A percentile compares a stretch with the other conserved stretches of the same genome.
These are phyloP conservation scores for Boletus sensibilis DNA, from an alignment of 768 basidiomycete genomes.

Conservation along the genomic window DNA sequence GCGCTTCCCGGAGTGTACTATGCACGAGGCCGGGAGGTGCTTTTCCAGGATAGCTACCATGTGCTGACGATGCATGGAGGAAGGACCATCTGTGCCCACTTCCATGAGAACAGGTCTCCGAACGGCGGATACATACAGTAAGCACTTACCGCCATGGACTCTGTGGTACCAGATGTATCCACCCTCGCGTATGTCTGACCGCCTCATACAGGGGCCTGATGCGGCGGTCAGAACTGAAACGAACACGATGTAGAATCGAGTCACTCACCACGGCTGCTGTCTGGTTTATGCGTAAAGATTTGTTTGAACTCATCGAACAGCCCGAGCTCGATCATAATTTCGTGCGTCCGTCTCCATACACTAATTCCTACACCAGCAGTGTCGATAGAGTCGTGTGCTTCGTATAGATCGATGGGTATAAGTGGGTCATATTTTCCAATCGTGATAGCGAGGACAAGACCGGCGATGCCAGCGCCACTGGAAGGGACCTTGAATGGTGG, in stretches of 20 bases:
- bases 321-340: too few relatives aligned
- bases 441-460: too few relatives aligned
- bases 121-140: not conserved
- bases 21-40: slow-evolving; percentile 21
- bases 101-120: not conserved
- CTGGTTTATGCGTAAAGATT: not conserved
- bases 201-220: slow-evolving; percentile 3
- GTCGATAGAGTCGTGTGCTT: too few relatives aligned
- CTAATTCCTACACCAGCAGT: too few relatives aligned
- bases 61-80: slow-evolving; percentile 22
- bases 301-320: not conserved
- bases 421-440: too few relatives aligned
- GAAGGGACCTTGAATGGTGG: not conserved
- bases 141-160: slow-evolving; percentile 18
- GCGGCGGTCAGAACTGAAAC: not conserved
- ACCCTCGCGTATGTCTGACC: slow-evolving; percentile 32
- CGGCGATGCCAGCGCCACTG: too few relatives aligned
- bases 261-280: not conserved
- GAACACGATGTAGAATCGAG: not conserved
- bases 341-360: too few relatives aligned
- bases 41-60: slow-evolving; percentile 19
- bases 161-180: slow-evolving; percentile 32
- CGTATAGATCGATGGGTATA: too few relatives aligned
- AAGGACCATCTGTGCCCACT: slow-evolving; percentile 3
- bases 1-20: slow-evolving; percentile 19